Evolutionary conservation across 1,284 basidiomycete species (phyloP), one percentile per base, ranked within the genome.

Genomic region (Cryptococcus sp.): DNA sequence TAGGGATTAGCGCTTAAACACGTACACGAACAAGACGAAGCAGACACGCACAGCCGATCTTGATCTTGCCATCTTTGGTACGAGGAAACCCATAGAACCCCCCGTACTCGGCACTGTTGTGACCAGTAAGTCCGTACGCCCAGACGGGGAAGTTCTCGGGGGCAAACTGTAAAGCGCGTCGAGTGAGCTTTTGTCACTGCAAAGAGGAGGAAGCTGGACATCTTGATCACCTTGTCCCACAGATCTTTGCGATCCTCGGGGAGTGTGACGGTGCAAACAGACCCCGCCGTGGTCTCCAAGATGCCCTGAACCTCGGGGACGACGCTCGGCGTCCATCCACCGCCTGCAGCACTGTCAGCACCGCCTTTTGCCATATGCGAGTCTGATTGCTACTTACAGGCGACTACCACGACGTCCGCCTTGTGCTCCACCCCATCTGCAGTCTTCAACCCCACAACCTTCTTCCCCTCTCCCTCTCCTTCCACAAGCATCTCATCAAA

Each of bases 31-130:
- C 15, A 7, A 18, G 23, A 24, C 9, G 28, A 9, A 33, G 4
- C 11, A 4, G 11, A 9, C 12, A 60, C 62, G 46, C 35, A 64
- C 62, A 69, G 3, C 64, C 67, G 45, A 69, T 61, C 58, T 69
- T 69, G 52, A 69, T 52, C 36, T 60, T 58, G 9, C 67, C 67
- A 0, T 64, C 60, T 5, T 42, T 33, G 3, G 61, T 67, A 15
- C 63, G 53, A 6, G 67, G 67, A 52, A 68, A 68, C 13, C 67
- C 65, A 50, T 68, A 68, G 46, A 68, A 55, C n/a, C 63, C 65
- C 35, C 59, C 62, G 47, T 56, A 67, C 15, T 61, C 62, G 2
- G 65, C 56, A 46, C 50, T 53, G 43, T 21, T 46, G 45, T 62
- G 60, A n/a, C 65, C 63, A 2, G 63, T 53, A 16, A 62, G 38